Evolutionary conservation across 1,139 yeast genomes (phyloP), one percentile per base, ranked within the genome.

Genomic region (Diutina siamensis): DNA sequence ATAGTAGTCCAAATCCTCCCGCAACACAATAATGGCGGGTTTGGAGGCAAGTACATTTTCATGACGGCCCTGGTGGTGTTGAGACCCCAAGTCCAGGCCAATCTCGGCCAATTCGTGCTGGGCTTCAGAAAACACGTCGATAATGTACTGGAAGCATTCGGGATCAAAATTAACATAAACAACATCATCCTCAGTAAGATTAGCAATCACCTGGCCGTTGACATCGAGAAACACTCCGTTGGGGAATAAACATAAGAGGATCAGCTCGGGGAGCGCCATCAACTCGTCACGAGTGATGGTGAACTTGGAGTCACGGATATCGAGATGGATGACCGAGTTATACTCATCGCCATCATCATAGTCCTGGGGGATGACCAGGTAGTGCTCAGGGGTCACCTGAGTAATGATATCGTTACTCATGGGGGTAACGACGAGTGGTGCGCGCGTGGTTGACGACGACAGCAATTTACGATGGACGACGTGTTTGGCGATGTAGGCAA

Each of bases 1-100:
- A 62, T 89, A 94, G 63, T 78, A 94, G 60, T 94, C 98, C 53
- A 94, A 71, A 60, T 94, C 98, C 61, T 94, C 99, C 50, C 97
- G 72, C 48, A 94, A 70, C 3, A 92, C 97, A 49, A 94, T 88
- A 44, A 94, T 83, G 0, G 96, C 87, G 0, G 98, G 97, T 55
- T 87, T 83, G 48, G 79, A 80, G 53, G 78, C 80, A 50, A 89
- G 55, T 22, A 53, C 47, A 25, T 32, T 41, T 15, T 31, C 35
- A 13, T 32, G 44, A n/a, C 28, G 35, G 7, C 12, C 13, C 2
- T 64, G 34, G 17, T 31, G 28, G 57, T 56, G 55, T 13, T 10
- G 15, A 4, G 15, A 31, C 10, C 9, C 5, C 10, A 10, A 10
- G 9, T 7, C 9, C 28, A 25, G 28, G 28, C 9, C 9, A 35